Evolutionary conservation across 495 filamentous ascomycete genomes (phyloP).

Genomic region (Halenospora varia): DNA sequence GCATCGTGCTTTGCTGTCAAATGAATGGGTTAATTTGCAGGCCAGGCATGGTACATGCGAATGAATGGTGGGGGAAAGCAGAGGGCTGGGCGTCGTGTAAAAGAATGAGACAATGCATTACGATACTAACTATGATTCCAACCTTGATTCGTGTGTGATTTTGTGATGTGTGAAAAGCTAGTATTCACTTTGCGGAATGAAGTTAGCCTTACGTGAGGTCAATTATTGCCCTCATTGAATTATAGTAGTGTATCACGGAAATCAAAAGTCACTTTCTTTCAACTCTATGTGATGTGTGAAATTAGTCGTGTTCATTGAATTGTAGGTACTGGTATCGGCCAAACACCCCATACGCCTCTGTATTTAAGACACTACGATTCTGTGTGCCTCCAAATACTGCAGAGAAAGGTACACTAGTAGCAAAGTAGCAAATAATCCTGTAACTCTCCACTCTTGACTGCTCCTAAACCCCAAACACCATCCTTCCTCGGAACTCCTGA

Average conservation of each 20-base stretch:
- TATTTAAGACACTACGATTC: not conserved
- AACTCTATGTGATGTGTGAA: no score
- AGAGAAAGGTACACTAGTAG: not conserved
- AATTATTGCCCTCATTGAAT: no score
- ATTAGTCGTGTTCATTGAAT: no score
- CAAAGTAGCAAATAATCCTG: not conserved
- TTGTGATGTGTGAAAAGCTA: no score
- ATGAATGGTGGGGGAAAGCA: not conserved
- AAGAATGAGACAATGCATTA: not conserved
- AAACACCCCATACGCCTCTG: not conserved
- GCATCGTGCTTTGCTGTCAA: not conserved
- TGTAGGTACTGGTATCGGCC: no score
- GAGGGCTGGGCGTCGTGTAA: not conserved
- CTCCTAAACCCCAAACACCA: conserved; percentile 1
- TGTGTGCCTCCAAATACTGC: not conserved
- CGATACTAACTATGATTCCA: not conserved
- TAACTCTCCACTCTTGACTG: not conserved
- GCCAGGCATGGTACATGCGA: not conserved
- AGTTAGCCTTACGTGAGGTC: no score
- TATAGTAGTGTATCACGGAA: no score
- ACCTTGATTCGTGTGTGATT: not conserved
- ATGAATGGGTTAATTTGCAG: not conserved
- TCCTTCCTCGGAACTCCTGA: not conserved
- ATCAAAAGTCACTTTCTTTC: no score
- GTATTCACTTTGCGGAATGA: no score